Conservation (phyloP, 1,139 yeast species). For the Meyerozyma athensensis region DNA sequence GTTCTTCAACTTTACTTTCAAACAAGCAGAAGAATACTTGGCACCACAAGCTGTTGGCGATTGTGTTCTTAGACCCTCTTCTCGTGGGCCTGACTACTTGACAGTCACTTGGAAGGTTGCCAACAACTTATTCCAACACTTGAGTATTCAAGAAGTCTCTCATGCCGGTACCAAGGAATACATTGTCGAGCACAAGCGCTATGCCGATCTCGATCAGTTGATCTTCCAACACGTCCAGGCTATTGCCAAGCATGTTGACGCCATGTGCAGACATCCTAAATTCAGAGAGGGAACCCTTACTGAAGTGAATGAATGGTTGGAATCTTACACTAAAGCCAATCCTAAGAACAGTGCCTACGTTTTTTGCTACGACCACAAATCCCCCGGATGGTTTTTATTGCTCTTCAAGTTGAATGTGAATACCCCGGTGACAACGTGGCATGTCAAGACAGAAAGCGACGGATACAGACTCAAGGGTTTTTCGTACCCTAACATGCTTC, state of each 20-base stretch:
- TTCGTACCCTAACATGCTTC: slow-evolving; percentile 80
- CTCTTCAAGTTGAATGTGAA: slow-evolving; percentile 74
- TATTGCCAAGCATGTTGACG: slow-evolving; percentile 77
- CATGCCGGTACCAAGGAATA: slow-evolving; percentile 60
- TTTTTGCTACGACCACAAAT: slow-evolving; percentile 84
- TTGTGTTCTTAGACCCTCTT: slow-evolving; percentile 90
- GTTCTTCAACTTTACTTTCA: slow-evolving; percentile 75
- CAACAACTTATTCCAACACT: slow-evolving; percentile 84
- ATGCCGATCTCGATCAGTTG: slow-evolving; percentile 88
- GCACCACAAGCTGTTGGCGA: slow-evolving; percentile 91
- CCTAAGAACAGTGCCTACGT: slow-evolving; percentile 88
- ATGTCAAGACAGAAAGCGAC: slow-evolving; percentile 80
- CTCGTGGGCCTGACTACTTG: slow-evolving; percentile 80
- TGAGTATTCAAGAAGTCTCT: slow-evolving; percentile 70
- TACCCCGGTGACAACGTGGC: slow-evolving; percentile 79
- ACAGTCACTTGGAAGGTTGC: slow-evolving; percentile 97
- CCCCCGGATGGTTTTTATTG: slow-evolving; percentile 87
- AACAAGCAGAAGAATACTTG: slow-evolving; percentile 88
- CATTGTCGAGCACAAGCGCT: slow-evolving; percentile 63
- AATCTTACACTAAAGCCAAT: slow-evolving; percentile 85
- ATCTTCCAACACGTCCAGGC: slow-evolving; percentile 85
- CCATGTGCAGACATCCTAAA: slow-evolving; percentile 82
- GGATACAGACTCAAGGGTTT: slow-evolving; percentile 80
- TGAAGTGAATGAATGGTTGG: slow-evolving; percentile 84
- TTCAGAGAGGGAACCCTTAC: slow-evolving; percentile 77